Conservation (phyloP, 371 early-diverging fungal genomes). For the Zopfochytrium polystomum region DNA sequence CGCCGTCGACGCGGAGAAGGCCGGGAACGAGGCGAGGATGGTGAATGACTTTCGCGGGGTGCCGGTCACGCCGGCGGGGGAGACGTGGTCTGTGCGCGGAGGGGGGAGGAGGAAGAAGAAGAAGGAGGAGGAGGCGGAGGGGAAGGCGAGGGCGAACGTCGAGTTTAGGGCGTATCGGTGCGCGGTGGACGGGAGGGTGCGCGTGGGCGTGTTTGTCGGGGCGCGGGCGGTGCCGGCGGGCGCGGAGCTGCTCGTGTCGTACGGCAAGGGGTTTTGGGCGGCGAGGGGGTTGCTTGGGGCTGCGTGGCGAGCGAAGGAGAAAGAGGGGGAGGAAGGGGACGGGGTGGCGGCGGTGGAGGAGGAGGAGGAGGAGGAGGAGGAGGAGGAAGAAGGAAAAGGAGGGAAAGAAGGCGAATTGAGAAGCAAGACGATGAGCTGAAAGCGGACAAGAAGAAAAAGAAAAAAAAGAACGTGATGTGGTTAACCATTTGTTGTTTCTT, state of each 20-base stretch:
- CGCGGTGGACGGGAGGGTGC: slow-evolving; percentile 18
- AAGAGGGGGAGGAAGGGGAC: no score
- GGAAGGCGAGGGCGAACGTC: slow-evolving; percentile 39
- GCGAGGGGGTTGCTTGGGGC: slow-evolving; percentile 16
- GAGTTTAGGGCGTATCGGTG: slow-evolving; percentile 36
- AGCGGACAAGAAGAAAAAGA: no score
- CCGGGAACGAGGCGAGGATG: slow-evolving; percentile 39
- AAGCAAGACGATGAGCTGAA: no score
- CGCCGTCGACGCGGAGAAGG: slow-evolving; percentile 30
- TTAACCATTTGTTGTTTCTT: no score
- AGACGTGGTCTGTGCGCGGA: slow-evolving; percentile 22
- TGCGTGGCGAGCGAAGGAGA: no score
- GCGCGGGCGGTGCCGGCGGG: slow-evolving; percentile 28
- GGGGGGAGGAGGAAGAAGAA: slow-evolving; percentile 30
- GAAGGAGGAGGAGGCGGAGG: no score
- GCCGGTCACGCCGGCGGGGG: slow-evolving; percentile 2
- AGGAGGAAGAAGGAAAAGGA: no score
- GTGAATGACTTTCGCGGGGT: slow-evolving; percentile 41
- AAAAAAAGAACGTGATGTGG: no score
- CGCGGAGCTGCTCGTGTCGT: slow-evolving; percentile 38
- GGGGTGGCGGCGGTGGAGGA: no score
- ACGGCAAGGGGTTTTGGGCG: slow-evolving; percentile 49
- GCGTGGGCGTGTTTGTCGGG: slow-evolving; percentile 35
- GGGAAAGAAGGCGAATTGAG: no score
- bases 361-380: no score